Conservation (phyloP, 2,329 filamentous ascomycete species). For the Beauveria varroae region DNA sequence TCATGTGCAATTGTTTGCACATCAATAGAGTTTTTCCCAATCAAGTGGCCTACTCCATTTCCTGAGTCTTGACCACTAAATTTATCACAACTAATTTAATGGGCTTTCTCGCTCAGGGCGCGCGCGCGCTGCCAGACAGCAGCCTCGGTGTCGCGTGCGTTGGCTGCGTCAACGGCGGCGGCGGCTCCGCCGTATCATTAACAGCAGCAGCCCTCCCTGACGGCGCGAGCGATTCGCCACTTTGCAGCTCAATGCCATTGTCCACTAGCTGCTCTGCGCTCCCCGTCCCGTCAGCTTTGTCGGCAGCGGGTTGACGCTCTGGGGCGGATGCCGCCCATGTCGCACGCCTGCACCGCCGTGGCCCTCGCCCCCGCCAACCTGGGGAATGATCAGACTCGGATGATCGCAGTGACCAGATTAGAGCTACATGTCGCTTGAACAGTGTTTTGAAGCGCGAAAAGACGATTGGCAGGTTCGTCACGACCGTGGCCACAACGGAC, state of each 20-base stretch:
- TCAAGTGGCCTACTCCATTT: background rate
- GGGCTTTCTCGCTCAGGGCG: background rate
- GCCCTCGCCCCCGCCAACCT: slow-evolving; percentile 5
- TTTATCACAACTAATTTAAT: too few relatives aligned
- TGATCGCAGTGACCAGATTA: slow-evolving; percentile 16
- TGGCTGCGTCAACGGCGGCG: background rate
- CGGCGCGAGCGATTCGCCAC: background rate
- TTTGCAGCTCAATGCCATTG: background rate
- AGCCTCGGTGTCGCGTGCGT: slow-evolving; percentile 3
- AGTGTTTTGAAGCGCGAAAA: slow-evolving; percentile 21
- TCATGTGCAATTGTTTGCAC: background rate
- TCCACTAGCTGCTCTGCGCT: slow-evolving; percentile 7
- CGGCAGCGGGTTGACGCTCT: slow-evolving; percentile 6
- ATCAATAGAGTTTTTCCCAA: background rate
- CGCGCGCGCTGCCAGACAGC: background rate
- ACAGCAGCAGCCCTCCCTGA: background rate
- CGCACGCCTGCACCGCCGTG: background rate
- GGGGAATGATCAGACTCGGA: slow-evolving; percentile 11
- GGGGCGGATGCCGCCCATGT: background rate
- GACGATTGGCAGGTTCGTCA: slow-evolving; percentile 29
- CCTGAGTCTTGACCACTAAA: too few relatives aligned
- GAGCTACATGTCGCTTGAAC: slow-evolving; percentile 18
- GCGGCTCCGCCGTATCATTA: background rate
- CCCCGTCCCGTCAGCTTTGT: slow-evolving; percentile 8
- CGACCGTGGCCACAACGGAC: slow-evolving; percentile 30